Evolutionary conservation across 2,329 filamentous ascomycete species (phyloP), one percentile per base, ranked within the genome.

Genomic region (Zasmidium cellare): DNA sequence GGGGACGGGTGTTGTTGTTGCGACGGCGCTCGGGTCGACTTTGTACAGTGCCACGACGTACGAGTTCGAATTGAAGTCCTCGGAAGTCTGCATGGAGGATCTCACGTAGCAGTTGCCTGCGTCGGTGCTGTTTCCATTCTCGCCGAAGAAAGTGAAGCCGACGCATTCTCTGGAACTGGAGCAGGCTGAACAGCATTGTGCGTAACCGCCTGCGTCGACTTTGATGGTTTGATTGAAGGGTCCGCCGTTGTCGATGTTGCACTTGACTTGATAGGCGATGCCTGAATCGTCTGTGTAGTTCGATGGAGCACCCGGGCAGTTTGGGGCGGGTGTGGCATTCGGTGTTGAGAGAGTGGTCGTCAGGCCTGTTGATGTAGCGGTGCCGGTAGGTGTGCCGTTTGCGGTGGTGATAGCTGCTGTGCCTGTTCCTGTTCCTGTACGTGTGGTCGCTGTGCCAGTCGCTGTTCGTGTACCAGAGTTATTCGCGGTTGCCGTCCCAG

Each of bases 131-230:
- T 41, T 41, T 5, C 35, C 35, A 18, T 41, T 41, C 6, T 57
- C 44, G 2, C 69, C 69, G 7, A 65, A 60, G 41, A 63, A 71
- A 0, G 67, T 66, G 57, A 71, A 71, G 3, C 69, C 69, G 3
- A 60, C 66, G 41, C 69, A 71, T 5, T 59, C 56, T 9, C 46
- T 44, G 5, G 61, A 35, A 3, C 44, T 46, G 9, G 68, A 69
- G 55, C 69, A 71, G 9, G 64, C 62, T 3, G 67, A 63, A 56
- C 71, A 71, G 55, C 69, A 71, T 46, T 68, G 57, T 12, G 54
- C 59, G 44, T 71, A 71, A 9, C 68, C 69, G 7, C 68, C 69
- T 9, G 57, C 55, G 2, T 51, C 54, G 23, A 71, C 61, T 18
- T 55, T 51, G 16, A 67, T 58, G 16, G 59, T 59, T 41, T 63